Evolutionary conservation across 2,329 filamentous ascomycete species (phyloP), one percentile per base, ranked within the genome.

Genomic region (Drechslerella coelobrocha): DNA sequence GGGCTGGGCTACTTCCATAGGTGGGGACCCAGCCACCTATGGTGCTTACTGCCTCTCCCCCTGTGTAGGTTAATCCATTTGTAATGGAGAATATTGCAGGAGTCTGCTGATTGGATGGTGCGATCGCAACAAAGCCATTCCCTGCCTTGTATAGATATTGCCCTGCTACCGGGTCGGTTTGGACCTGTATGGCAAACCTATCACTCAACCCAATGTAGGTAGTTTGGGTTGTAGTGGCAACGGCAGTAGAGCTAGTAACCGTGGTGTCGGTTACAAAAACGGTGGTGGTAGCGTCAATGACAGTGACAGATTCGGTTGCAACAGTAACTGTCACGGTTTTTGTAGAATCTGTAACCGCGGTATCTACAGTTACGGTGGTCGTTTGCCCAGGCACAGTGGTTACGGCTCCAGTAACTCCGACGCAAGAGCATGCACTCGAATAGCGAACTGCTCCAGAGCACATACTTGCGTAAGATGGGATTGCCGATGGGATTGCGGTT

Each of bases 401-500:
- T 3, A 74, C 74, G 24, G 37, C 27, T 4, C 29, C 61, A 2
- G 56, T 62, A 34, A 75, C 74, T 48, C 77, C 76, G 23, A 73
- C 73, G 73, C 77, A 78, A 1, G 72, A 73, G 74, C 77, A 78
- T 6, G 76, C 77, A 56, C 73, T 75, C n/a, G 68, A 56, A 73
- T 77, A 78, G 10, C 52, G 57, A 34, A 56, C 73, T 0, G 61
- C 45, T 34, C 73, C 54, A 6, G 54, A 43, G 75, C 77, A 77
- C 9, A 68, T 51, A 4, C 68, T 63, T 4, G 77, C 77, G 61
- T 78, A 77, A 26, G 47, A 34, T 1, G 76, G 75, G 29, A 72
- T 54, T 59, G 54, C 61, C 21, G 27, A 47, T 68, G 60, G 31
- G 39, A 71, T 27, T 50, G 43, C 57, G 61, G 47, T 68, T 57